These are phyloP conservation scores for Endotrypanum monterogeii DNA, from an alignment of 208 protist species.

Conservation along the genomic window DNA sequence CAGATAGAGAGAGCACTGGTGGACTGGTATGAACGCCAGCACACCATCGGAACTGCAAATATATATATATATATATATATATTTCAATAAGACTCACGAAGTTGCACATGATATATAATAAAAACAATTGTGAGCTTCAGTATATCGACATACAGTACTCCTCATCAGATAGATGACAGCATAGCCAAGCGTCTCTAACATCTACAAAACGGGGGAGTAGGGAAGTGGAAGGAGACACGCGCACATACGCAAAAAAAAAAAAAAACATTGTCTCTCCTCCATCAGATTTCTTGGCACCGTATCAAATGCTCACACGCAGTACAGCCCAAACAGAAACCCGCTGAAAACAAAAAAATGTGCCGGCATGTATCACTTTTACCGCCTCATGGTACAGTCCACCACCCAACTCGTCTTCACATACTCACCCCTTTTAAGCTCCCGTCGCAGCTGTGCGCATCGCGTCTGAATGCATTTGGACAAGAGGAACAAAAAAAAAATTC, in stretches of 20 bases:
- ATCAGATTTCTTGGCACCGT: not conserved
- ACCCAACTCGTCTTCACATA: too few relatives aligned
- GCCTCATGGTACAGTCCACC: not conserved
- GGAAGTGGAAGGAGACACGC: not conserved
- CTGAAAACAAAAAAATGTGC: not conserved
- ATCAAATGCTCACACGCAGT: slow-evolving; percentile 1
- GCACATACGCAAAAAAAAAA: not conserved
- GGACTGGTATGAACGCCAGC: not conserved
- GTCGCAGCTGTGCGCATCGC: too few relatives aligned
- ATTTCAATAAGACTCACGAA: too few relatives aligned
- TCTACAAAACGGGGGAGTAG: too few relatives aligned
- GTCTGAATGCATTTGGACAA: too few relatives aligned
- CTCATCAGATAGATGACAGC: too few relatives aligned
- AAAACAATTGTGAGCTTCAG: too few relatives aligned
- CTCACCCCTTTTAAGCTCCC: too few relatives aligned
- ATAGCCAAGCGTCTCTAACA: too few relatives aligned
- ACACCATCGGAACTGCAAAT: not conserved
- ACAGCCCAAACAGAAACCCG: not conserved
- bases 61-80: too few relatives aligned
- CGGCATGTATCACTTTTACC: not conserved
- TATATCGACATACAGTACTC: too few relatives aligned
- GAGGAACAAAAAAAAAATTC: too few relatives aligned
- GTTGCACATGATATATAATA: not conserved
- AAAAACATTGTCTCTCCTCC: not conserved
- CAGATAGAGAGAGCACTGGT: not conserved